phyloP scores from a whole-genome alignment of 75 land plant species.

The Larix kaempferi region DNA sequence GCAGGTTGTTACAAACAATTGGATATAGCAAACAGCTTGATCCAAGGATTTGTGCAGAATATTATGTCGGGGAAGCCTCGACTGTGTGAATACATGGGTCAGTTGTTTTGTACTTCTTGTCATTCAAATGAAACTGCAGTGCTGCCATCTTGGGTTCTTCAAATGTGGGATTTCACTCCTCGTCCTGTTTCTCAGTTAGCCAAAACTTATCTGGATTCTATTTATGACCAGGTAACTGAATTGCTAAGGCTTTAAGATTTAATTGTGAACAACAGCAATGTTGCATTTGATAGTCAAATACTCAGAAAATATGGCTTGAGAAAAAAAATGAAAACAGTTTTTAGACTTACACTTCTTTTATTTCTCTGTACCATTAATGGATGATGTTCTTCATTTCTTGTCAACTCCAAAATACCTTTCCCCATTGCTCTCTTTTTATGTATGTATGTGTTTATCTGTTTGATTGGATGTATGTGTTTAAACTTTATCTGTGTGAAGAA shows the following conservation, averaged over 20 bases:
- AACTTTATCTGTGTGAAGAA: not conserved
- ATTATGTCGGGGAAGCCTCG: conserved; percentile 29
- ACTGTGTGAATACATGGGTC: conserved; percentile 47
- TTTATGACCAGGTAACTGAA: conserved; percentile 40
- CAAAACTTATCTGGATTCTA: conserved; percentile 52
- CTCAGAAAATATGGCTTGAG: not conserved
- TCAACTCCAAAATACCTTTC: no score
- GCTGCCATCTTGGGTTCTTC: conserved; percentile 38
- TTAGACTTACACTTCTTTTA: not conserved
- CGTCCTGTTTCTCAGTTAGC: conserved; percentile 49
- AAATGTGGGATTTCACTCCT: conserved; percentile 44
- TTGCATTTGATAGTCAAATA: not conserved
- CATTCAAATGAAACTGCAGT: conserved; percentile 49
- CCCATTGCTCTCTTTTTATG: not conserved
- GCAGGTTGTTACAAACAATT: conserved; percentile 40
- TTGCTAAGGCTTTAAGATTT: not conserved
- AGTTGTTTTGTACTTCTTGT: conserved; percentile 37
- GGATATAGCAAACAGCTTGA: conserved; percentile 19
- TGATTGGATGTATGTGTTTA: not conserved
- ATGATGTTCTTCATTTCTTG: no score
- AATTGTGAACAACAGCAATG: not conserved
- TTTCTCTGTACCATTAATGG: not conserved
- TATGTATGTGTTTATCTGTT: not conserved
- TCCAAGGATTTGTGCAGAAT: conserved; percentile 31
- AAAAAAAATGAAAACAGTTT: not conserved